Conservation (phyloP, 208 protist species). For the Leishmania braziliensis region DNA sequence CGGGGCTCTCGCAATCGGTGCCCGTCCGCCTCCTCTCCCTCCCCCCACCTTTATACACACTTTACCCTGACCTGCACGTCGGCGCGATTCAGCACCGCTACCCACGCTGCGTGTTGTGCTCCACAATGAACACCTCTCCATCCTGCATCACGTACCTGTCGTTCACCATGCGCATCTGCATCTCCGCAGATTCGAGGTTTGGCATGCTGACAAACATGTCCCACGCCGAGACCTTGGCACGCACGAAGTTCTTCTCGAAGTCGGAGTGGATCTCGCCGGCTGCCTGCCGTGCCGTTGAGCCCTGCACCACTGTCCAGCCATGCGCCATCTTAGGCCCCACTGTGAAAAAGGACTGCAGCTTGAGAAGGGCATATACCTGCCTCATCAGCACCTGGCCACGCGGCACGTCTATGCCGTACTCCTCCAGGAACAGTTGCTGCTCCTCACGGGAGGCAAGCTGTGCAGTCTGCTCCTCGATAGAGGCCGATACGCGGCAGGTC, state of each 20-base stretch:
- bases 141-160: slow-evolving; percentile 77
- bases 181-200: slow-evolving; percentile 76
- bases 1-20: neutral
- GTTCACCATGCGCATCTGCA: slow-evolving; percentile 70
- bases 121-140: slow-evolving; percentile 85
- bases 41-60: neutral
- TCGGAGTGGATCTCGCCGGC: slow-evolving; percentile 87
- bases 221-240: slow-evolving; percentile 73
- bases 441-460: slow-evolving; percentile 70
- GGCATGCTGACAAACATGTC: slow-evolving; percentile 54
- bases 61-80: neutral
- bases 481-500: slow-evolving; percentile 69
- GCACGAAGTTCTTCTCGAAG: slow-evolving; percentile 77
- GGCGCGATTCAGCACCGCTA: neutral
- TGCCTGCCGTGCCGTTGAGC: slow-evolving; percentile 64
- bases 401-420: slow-evolving; percentile 76
- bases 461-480: slow-evolving; percentile 83
- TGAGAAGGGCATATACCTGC: slow-evolving; percentile 60
- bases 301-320: slow-evolving; percentile 60
- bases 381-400: slow-evolving; percentile 72
- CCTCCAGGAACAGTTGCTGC: slow-evolving; percentile 68
- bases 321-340: slow-evolving; percentile 86
- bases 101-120: slow-evolving; percentile 54
- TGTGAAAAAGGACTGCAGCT: slow-evolving; percentile 88
- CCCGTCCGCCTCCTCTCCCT: neutral